Conservation (phyloP, 2,329 filamentous ascomycete species). For the Plenodomus tracheiphilus region DNA sequence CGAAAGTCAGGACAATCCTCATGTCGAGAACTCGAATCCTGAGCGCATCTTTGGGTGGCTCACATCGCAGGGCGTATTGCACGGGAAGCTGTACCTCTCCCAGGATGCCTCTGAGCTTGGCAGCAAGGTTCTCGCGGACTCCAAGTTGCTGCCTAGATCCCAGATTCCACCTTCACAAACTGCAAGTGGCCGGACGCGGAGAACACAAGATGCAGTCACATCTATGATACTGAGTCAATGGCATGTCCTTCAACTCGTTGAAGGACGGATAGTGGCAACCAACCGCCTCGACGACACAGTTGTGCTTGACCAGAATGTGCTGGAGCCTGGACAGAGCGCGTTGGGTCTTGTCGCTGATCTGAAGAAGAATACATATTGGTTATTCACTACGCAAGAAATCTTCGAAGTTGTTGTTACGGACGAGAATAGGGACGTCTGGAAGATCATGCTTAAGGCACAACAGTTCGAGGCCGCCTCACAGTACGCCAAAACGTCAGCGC, state of each 20-base stretch:
- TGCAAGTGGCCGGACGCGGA: slow-evolving; percentile 64
- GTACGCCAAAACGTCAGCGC: slow-evolving; percentile 76
- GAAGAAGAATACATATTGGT: slow-evolving; percentile 96
- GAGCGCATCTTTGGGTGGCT: slow-evolving; percentile 90
- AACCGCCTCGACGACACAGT: slow-evolving; percentile 85
- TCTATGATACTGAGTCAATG: slow-evolving; percentile 89
- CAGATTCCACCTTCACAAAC: slow-evolving; percentile 72
- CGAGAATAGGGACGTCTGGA: slow-evolving; percentile 92
- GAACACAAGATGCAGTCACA: slow-evolving; percentile 72
- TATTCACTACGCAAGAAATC: slow-evolving; percentile 88
- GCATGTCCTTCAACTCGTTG: slow-evolving; percentile 84
- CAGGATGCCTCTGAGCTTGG: slow-evolving; percentile 68
- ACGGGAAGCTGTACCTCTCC: slow-evolving; percentile 73
- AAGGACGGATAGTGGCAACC: slow-evolving; percentile 78
- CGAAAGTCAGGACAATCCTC: slow-evolving; percentile 59
- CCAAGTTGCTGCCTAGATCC: slow-evolving; percentile 74
- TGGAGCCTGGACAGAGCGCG: slow-evolving; percentile 76
- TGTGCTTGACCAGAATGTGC: slow-evolving; percentile 84
- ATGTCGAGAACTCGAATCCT: slow-evolving; percentile 57
- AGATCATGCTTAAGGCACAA: slow-evolving; percentile 83
- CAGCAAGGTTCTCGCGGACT: slow-evolving; percentile 73
- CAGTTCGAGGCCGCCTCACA: slow-evolving; percentile 87
- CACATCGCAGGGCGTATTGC: slow-evolving; percentile 80
- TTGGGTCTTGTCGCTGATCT: slow-evolving; percentile 87
- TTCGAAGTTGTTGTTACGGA: slow-evolving; percentile 91